phyloP scores from a whole-genome alignment of 1,284 basidiomycete genomes.

The Testicularia cyperi region DNA sequence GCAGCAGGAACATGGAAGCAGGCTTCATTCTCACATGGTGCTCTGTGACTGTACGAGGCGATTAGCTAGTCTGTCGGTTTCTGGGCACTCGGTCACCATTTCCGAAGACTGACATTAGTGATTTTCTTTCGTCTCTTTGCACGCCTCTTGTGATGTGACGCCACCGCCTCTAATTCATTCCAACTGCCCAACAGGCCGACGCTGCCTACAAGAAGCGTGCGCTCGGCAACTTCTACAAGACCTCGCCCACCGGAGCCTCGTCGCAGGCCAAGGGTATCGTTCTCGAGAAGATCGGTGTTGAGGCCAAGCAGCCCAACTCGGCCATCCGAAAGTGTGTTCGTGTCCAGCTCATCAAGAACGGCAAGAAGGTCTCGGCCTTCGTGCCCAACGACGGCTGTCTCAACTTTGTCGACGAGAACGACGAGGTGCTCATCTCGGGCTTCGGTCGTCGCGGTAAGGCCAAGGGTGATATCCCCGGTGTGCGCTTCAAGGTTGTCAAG shows the following conservation, averaged over 20 bases:
- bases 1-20: too few relatives aligned
- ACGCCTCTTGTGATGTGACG: too few relatives aligned
- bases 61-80: too few relatives aligned
- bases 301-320: slow-evolving; percentile 98
- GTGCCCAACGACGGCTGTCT: slow-evolving; percentile 89
- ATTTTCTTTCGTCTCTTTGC: slow-evolving; percentile 1
- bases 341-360: slow-evolving; percentile 99
- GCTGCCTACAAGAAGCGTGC: slow-evolving; percentile 99
- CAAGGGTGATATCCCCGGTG: slow-evolving; percentile 84
- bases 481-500: slow-evolving; percentile 99
- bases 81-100: too few relatives aligned
- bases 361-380: slow-evolving; percentile 74
- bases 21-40: too few relatives aligned
- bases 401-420: slow-evolving; percentile 89
- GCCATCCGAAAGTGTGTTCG: slow-evolving; percentile 99
- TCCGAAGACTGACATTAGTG: background rate
- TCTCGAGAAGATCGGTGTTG: slow-evolving; percentile 88
- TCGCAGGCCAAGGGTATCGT: slow-evolving; percentile 99
- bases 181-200: slow-evolving; percentile 91
- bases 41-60: too few relatives aligned
- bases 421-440: slow-evolving; percentile 98
- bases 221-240: slow-evolving; percentile 99
- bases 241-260: slow-evolving; percentile 97
- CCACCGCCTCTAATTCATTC: too few relatives aligned
- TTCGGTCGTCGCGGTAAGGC: slow-evolving; percentile 99